phyloP scores from a whole-genome alignment of 2,329 filamentous ascomycete species.

The Penicillium sp. region DNA sequence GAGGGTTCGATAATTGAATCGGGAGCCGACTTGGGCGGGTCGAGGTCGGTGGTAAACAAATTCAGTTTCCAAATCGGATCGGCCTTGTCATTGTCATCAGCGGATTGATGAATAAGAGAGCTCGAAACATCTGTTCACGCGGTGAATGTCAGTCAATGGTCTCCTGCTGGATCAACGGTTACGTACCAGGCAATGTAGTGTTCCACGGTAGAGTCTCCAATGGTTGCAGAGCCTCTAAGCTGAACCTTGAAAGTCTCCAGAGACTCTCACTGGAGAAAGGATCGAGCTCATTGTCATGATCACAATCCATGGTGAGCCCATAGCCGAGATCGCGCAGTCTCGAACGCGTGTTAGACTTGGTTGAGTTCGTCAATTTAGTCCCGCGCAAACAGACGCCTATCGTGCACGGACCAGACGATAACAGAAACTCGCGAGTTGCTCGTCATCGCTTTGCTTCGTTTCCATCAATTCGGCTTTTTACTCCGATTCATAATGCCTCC shows the following conservation, averaged over 20 bases:
- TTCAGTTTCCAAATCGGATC: conserved; percentile 32
- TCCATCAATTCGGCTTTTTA: neutral
- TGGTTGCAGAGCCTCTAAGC: conserved; percentile 34
- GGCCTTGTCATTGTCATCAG: conserved; percentile 21
- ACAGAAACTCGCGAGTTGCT: conserved; percentile 15
- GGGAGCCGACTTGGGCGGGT: conserved; percentile 17
- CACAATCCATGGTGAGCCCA: conserved; percentile 26
- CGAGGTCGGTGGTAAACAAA: conserved; percentile 27
- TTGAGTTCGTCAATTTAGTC: conserved; percentile 7
- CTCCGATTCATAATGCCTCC: conserved; percentile 35
- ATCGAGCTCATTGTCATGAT: conserved; percentile 22
- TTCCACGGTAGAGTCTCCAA: conserved; percentile 36
- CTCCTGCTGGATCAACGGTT: neutral
- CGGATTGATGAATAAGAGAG: conserved; percentile 20
- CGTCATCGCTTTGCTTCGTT: neutral
- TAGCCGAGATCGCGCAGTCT: conserved; percentile 5
- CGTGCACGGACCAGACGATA: conserved; percentile 25
- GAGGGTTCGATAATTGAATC: conserved; percentile 20
- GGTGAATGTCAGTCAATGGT: neutral
- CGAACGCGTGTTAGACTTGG: conserved; percentile 4
- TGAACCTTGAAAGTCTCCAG: conserved; percentile 38
- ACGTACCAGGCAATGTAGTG: conserved; percentile 32
- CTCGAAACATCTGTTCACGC: conserved; percentile 11
- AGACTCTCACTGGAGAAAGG: conserved; percentile 35
- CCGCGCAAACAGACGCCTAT: conserved; percentile 18